Conservation (phyloP, 805 yeast species). For the Geotrichum ghanense region DNA sequence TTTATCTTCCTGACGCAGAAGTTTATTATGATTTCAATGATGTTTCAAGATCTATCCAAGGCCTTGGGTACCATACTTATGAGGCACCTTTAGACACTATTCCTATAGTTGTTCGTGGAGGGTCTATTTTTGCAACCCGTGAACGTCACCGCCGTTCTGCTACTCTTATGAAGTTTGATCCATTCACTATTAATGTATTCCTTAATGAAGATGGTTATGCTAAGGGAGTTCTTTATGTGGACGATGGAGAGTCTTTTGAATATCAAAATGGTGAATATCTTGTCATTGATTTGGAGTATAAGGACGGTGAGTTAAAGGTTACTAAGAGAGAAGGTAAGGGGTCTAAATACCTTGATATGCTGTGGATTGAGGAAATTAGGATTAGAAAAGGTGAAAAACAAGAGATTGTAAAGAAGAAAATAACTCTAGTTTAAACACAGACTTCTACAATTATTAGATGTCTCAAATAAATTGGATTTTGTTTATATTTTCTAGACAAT, state of each 20-base stretch:
- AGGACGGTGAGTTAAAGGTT: constrained; percentile 16
- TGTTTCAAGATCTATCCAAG: constrained; percentile 13
- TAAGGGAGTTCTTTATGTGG: constrained; percentile 52
- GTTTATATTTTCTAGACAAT: too few species aligned
- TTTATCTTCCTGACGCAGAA: constrained; percentile 39
- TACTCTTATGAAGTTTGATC: constrained; percentile 63
- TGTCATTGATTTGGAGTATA: constrained; percentile 30
- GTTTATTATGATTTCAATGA: constrained; percentile 27
- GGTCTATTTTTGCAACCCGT: constrained; percentile 55
- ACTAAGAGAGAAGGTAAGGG: not conserved
- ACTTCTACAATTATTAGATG: too few species aligned
- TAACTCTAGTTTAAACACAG: too few species aligned
- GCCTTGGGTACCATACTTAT: constrained; percentile 31
- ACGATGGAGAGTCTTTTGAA: constrained; percentile 69
- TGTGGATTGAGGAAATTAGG: not conserved
- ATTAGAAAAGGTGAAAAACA: too few species aligned
- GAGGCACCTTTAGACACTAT: constrained; percentile 44
- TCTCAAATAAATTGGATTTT: too few species aligned
- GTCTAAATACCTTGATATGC: not conserved
- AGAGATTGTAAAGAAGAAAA: too few species aligned
- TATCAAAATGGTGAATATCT: constrained; percentile 40
- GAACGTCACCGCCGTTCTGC: constrained; percentile 74
- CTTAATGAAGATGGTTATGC: constrained; percentile 37
- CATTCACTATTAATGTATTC: constrained; percentile 62
- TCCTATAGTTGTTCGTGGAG: constrained; percentile 72